Base-by-base conservation (phyloP, 495 filamentous ascomycete genomes). In the Schizothecium vesticola region DNA sequence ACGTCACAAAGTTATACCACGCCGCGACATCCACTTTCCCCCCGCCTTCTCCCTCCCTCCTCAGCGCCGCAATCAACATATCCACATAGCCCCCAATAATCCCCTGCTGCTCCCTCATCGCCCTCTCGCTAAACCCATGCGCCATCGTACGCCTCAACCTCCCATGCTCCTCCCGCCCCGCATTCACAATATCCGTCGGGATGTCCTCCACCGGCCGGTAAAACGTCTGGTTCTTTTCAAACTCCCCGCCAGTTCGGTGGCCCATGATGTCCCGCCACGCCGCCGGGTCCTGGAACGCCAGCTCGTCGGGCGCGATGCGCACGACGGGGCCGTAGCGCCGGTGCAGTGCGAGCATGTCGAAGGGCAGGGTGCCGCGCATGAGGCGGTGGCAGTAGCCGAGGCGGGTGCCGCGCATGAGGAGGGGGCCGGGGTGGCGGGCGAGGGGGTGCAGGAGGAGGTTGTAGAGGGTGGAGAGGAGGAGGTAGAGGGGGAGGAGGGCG, bases 1-100 rank as follows among this genome's bases (percentile, higher is more conserved):
- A 89, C 19, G 86, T 87, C 1, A 82, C 83, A 69, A 74, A 89
- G 61, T 86, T 88, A 63, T 83, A 86, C 87, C 86, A 88, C 43
- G 81, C 74, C 4, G 73, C 73, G 55, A 89, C 73, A 60, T 85
- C 78, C 1, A 87, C 72, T 6, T 72, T 23, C 24, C 63, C 67
- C 3, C 77, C 78, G 8, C 24, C 63, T 3, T 65, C 61, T n/a
- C 68, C 23, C 61, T 78, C 71, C 67, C 82, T 80, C 29, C 75
- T 66, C 28, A 90, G 59, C 51, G 78, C 72, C 36, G 65, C 36
- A 1, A 88, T 75, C 10, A 88, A 68, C 25, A 84, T 66, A 69
- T 87, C 79, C 16, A 81, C 76, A 61, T 85, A 83, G 19, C 68
- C 65, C 21, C 72, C 61, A 43, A 87, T 81, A 19, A 85, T 67